These are phyloP conservation scores for Raffaelea ambrosiae DNA, from an alignment of 2,329 filamentous ascomycete species.

Conservation along the genomic window DNA sequence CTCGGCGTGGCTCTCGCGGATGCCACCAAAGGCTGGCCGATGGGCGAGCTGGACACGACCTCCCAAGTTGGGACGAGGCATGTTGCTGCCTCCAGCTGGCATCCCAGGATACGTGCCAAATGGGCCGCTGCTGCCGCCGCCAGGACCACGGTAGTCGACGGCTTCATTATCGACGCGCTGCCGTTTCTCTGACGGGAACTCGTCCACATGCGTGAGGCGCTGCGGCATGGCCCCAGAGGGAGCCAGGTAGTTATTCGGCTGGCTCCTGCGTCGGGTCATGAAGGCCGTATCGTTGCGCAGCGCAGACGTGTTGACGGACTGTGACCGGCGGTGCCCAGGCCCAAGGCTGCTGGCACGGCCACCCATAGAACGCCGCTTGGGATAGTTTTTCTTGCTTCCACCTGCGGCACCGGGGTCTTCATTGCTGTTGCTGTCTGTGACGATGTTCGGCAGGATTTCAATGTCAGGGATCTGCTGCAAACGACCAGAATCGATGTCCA, in stretches of 20 bases:
- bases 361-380: slow-evolving; percentile 4
- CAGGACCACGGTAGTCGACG: not conserved
- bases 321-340: slow-evolving; percentile 20
- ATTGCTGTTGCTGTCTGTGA: slow-evolving; percentile 2
- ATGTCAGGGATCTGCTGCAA: slow-evolving; percentile 46
- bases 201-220: not conserved
- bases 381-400: slow-evolving; percentile 5
- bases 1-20: slow-evolving; percentile 22
- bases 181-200: slow-evolving; percentile 8
- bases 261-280: slow-evolving; percentile 13
- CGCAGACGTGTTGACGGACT: slow-evolving; percentile 18
- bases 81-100: not conserved
- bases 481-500: slow-evolving; percentile 32
- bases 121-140: not conserved
- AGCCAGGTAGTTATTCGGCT: slow-evolving; percentile 2
- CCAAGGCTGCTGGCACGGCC: not conserved
- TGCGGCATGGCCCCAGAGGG: not conserved
- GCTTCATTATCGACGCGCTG: slow-evolving; percentile 7
- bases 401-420: not conserved
- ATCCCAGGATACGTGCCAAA: not conserved
- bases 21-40: slow-evolving; percentile 23
- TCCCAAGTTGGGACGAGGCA: slow-evolving; percentile 14
- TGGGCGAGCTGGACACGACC: slow-evolving; percentile 17
- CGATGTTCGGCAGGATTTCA: slow-evolving; percentile 48
- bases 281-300: slow-evolving; percentile 10